Base-by-base conservation (phyloP, 2,329 filamentous ascomycete genomes). In the Orbilia ellipsospora region DNA sequence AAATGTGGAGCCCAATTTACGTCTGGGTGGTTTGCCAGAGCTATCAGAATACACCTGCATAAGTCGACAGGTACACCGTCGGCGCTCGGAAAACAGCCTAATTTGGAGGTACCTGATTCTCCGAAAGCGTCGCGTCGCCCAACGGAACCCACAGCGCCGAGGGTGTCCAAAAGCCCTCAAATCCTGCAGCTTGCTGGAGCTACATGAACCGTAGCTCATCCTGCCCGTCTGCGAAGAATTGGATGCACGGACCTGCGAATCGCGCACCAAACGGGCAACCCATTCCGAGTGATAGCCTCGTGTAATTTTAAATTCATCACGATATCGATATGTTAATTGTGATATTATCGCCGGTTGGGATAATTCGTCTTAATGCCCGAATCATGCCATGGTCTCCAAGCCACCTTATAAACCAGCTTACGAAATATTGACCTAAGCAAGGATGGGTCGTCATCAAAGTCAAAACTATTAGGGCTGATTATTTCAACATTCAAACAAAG, bases 231-330 rank as follows among this genome's bases (percentile, higher is more conserved):
- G 12, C 44, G 15, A 48, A 48, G 44, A 48, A 48, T 36, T 36
- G 10, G 7, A n/a, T 44, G 55, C 56, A 45, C 56, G 31, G n/a
- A 12, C 40, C 16, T 44, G 56, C 55, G 28, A 60, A 45, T 48
- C 56, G 23, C 6, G 18, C 16, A 42, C 55, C 36, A 12, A 48
- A 26, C 2, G n/a, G 56, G 56, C 18, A 45, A 26, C 15, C 36
- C 12, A 23, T 60, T 60, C 56, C 56, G 56, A 48, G 56, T n/a
- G 8, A 60, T 60, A 60, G 44, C 13, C 31, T 36, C 13, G 8
- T n/a, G 44, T n/a, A 48, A 48, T 15, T 48, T 48, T 48, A 18
- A 36, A 36, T 36, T 36, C 31, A 36, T 36, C 23, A 23, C 23
- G 31, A 36, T 36, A 36, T 36, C 31, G 31, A 36, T 36, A 36